phyloP scores from a whole-genome alignment of 202 grass and related monocot genomes.

The Carex arenaria region DNA sequence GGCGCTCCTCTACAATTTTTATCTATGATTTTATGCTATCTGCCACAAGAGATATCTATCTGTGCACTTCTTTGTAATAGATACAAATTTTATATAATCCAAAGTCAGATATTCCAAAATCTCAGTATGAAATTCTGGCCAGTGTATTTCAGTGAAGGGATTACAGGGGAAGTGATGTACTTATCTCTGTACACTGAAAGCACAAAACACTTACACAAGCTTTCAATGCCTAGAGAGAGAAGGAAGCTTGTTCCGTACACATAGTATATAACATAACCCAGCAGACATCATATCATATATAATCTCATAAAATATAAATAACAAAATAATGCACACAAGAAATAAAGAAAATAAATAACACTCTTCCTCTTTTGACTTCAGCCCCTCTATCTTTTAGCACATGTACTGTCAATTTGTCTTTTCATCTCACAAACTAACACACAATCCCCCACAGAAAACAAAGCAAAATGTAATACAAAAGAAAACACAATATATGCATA shows the following conservation, averaged over 20 bases:
- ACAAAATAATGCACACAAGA: conserved; percentile 27
- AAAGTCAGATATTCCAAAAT: background rate
- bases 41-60: background rate
- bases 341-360: conserved; percentile 19
- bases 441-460: conserved; percentile 21
- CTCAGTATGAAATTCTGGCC: background rate
- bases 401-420: conserved; percentile 42
- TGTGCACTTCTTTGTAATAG: background rate
- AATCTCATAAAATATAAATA: conserved; percentile 21
- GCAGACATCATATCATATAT: conserved; percentile 21
- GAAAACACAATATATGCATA: conserved; percentile 1
- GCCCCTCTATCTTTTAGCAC: conserved; percentile 17
- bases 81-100: background rate
- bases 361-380: conserved; percentile 18
- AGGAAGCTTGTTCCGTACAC: conserved; percentile 6
- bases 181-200: conserved; percentile 3
- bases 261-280: background rate
- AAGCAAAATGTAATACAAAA: conserved; percentile 12
- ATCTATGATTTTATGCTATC: background rate
- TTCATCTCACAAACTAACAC: conserved; percentile 25
- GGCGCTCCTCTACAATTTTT: background rate
- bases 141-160: background rate
- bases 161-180: background rate
- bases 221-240: conserved; percentile 19
- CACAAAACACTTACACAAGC: conserved; percentile 8